These are phyloP conservation scores for Paratinospora sagittata DNA, from an alignment of 164 flowering plant genomes.

Conservation along the genomic window DNA sequence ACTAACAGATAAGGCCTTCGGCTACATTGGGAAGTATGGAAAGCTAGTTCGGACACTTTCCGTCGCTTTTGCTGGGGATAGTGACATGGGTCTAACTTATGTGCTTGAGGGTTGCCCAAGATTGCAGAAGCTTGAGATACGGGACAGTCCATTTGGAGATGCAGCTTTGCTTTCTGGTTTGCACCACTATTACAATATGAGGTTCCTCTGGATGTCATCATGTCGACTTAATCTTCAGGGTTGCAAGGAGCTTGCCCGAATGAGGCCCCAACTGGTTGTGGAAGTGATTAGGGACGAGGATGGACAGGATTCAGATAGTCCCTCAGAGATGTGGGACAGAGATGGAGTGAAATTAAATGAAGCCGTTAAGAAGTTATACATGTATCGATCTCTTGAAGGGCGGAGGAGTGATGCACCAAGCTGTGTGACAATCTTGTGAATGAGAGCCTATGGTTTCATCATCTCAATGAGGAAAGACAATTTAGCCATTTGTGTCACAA, in stretches of 20 bases:
- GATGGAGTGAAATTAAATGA: slow-evolving; percentile 23
- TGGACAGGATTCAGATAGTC: neutral
- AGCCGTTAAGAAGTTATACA: slow-evolving; percentile 45
- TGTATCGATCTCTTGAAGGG: slow-evolving; percentile 76
- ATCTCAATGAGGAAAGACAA: slow-evolving; percentile 7
- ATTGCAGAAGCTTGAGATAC: slow-evolving; percentile 79
- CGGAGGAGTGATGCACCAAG: slow-evolving; percentile 68
- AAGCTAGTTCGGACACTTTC: slow-evolving; percentile 70
- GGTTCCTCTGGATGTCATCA: slow-evolving; percentile 81
- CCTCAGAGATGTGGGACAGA: slow-evolving; percentile 32
- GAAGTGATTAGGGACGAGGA: slow-evolving; percentile 44
- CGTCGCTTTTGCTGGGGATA: slow-evolving; percentile 81
- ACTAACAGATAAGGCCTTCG: slow-evolving; percentile 68
- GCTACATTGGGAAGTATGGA: slow-evolving; percentile 64
- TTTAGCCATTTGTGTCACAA: slow-evolving; percentile 13
- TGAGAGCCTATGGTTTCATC: slow-evolving; percentile 10
- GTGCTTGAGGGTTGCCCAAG: slow-evolving; percentile 74
- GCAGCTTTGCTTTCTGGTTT: slow-evolving; percentile 56
- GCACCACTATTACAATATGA: slow-evolving; percentile 70
- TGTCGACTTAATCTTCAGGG: slow-evolving; percentile 53
- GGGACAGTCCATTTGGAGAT: slow-evolving; percentile 90
- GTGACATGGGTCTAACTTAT: slow-evolving; percentile 57
- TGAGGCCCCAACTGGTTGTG: slow-evolving; percentile 52
- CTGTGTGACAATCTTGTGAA: slow-evolving; percentile 58
- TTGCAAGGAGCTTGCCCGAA: slow-evolving; percentile 50